phyloP scores from a whole-genome alignment of 2,329 filamentous ascomycete genomes.

The Phaeosphaeriaceae sp. region DNA sequence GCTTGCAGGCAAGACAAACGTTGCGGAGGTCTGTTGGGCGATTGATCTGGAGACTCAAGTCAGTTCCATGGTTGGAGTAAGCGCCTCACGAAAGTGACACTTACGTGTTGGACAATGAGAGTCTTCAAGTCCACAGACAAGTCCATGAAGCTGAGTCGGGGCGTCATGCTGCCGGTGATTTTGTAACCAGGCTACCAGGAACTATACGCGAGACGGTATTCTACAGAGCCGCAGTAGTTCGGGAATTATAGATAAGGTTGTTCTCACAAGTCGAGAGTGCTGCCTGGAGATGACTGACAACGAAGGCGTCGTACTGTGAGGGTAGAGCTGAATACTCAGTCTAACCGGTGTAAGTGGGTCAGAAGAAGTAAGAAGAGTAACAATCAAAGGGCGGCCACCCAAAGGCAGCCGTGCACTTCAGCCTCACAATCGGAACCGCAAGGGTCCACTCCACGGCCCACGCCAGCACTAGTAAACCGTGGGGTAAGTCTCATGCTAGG shows the following conservation, averaged over 20 bases:
- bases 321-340: background rate
- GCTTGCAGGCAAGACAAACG: constrained; percentile 57
- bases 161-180: constrained; percentile 30
- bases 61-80: constrained; percentile 2
- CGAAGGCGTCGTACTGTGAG: background rate
- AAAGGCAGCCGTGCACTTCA: constrained; percentile 15
- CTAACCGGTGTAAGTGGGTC: constrained; percentile 18
- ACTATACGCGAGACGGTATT: background rate
- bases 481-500: background rate
- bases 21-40: constrained; percentile 58
- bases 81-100: constrained; percentile 13
- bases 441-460: constrained; percentile 6
- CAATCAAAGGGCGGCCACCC: background rate
- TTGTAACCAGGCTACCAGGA: background rate
- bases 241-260: background rate
- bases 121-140: constrained; percentile 50
- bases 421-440: constrained; percentile 17
- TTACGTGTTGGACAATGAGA: constrained; percentile 49
- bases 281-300: constrained; percentile 5
- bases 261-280: background rate
- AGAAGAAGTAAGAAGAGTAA: background rate
- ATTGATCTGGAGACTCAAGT: constrained; percentile 41
- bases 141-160: constrained; percentile 40
- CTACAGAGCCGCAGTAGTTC: background rate
- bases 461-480: constrained; percentile 1